A percentile compares a stretch with the other conserved stretches of the same genome.
Conservation (phyloP, 139 green algal species). For the Asterochloris erici region DNA sequence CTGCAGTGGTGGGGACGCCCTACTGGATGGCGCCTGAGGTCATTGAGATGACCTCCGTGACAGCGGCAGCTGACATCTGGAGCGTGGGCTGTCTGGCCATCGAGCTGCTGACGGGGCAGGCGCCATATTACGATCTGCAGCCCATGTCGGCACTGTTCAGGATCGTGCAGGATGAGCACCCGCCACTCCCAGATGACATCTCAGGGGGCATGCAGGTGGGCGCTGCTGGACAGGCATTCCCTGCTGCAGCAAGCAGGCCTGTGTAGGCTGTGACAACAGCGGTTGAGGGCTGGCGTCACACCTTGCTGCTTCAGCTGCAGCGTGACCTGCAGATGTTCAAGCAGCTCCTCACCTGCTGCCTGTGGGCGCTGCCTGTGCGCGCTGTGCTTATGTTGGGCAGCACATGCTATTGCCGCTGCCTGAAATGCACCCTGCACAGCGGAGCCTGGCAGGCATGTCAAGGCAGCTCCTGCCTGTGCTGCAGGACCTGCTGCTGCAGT, state of each 20-base stretch:
- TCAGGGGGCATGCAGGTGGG: conserved; percentile 41
- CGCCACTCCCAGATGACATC: conserved; percentile 77
- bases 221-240: no score
- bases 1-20: conserved; percentile 75
- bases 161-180: conserved; percentile 88
- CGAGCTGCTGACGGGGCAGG: conserved; percentile 91
- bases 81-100: conserved; percentile 92
- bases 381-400: no score
- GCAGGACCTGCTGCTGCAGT: conserved; percentile 86
- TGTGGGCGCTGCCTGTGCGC: no score
- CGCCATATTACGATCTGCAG: conserved; percentile 95
- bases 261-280: no score
- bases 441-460: no score
- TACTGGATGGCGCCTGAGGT: conserved; percentile 98
- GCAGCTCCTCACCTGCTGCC: no score
- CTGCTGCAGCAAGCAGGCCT: no score
- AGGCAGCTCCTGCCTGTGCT: conserved; percentile 19
- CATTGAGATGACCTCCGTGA: conserved; percentile 92
- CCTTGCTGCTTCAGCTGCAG: no score
- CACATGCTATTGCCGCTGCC: no score
- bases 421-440: no score
- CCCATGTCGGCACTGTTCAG: conserved; percentile 91
- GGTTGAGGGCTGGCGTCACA: no score
- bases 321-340: no score
- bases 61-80: conserved; percentile 90